phyloP scores from a whole-genome alignment of 73 alveolate genomes.

The Paramecium sexaurelia region DNA sequence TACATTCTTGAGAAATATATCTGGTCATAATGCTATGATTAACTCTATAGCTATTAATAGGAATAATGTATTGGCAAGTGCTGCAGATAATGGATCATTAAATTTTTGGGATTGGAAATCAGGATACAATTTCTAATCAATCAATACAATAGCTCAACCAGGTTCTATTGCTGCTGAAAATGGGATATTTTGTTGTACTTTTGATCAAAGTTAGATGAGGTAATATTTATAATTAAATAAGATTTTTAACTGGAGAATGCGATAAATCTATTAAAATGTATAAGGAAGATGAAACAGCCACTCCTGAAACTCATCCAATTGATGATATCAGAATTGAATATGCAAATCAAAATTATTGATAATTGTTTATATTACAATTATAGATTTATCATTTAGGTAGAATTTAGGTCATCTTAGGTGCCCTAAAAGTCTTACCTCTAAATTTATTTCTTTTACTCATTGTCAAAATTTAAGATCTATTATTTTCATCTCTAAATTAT shows the following conservation, averaged over 20 bases:
- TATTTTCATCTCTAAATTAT: slow-evolving; percentile 18
- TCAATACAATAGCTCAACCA: slow-evolving; percentile 89
- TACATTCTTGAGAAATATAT: slow-evolving; percentile 89
- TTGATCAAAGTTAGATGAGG: slow-evolving; percentile 92
- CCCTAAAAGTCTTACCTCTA: slow-evolving; percentile 17
- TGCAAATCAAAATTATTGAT: slow-evolving; percentile 18
- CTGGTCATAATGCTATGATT: slow-evolving; percentile 92
- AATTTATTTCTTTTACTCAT: neutral
- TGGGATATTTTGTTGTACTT: slow-evolving; percentile 89
- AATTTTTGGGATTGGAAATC: slow-evolving; percentile 94
- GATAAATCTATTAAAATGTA: slow-evolving; percentile 97
- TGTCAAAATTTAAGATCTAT: neutral
- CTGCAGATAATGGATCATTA: slow-evolving; percentile 94
- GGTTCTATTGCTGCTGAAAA: slow-evolving; percentile 96
- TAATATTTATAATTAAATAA: neutral
- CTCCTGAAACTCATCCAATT: slow-evolving; percentile 67
- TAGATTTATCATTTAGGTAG: slow-evolving; percentile 36
- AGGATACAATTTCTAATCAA: slow-evolving; percentile 90
- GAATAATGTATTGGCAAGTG: slow-evolving; percentile 92
- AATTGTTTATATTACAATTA: neutral
- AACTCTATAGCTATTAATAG: slow-evolving; percentile 85
- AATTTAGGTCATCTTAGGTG: neutral
- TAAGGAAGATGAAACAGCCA: slow-evolving; percentile 89
- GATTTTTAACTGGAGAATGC: slow-evolving; percentile 98
- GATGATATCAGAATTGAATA: slow-evolving; percentile 65